Conservation (phyloP, 1,139 yeast species). For the Casaregolazyma suthepensis region DNA sequence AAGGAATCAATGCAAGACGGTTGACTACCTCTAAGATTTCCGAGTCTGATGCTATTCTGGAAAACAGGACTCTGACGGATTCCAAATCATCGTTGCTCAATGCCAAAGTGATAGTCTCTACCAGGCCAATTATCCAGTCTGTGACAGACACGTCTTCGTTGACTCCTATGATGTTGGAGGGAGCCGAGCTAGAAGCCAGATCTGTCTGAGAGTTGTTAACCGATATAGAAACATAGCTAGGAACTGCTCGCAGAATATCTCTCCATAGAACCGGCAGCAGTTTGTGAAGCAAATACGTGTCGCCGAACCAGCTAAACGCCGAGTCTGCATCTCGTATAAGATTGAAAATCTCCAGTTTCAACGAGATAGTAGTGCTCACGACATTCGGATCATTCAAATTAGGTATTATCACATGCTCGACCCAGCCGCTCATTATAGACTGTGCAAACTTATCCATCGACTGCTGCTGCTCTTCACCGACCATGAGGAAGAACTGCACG, state of each 20-base stretch:
- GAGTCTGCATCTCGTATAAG: conserved; percentile 28
- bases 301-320: conserved; percentile 19
- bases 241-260: conserved; percentile 3
- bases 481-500: conserved; percentile 31
- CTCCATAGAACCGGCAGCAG: conserved; percentile 6
- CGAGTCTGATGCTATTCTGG: neutral
- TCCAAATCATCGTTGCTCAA: conserved; percentile 2
- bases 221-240: conserved; percentile 1
- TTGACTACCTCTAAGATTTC: conserved; percentile 2
- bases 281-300: neutral
- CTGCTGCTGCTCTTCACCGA: conserved; percentile 16
- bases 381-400: neutral
- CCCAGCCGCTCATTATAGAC: conserved; percentile 5
- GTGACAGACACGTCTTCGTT: neutral
- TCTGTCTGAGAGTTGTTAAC: neutral
- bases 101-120: conserved; percentile 5
- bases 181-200: neutral
- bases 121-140: neutral
- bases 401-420: conserved; percentile 4
- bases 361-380: neutral
- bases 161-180: neutral
- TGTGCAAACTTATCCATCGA: conserved; percentile 2
- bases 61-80: neutral
- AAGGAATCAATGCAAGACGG: conserved; percentile 9
- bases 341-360: conserved; percentile 17